Base-by-base conservation (phyloP, 495 filamentous ascomycete genomes). In the Talaromyces trachyspermus region DNA sequence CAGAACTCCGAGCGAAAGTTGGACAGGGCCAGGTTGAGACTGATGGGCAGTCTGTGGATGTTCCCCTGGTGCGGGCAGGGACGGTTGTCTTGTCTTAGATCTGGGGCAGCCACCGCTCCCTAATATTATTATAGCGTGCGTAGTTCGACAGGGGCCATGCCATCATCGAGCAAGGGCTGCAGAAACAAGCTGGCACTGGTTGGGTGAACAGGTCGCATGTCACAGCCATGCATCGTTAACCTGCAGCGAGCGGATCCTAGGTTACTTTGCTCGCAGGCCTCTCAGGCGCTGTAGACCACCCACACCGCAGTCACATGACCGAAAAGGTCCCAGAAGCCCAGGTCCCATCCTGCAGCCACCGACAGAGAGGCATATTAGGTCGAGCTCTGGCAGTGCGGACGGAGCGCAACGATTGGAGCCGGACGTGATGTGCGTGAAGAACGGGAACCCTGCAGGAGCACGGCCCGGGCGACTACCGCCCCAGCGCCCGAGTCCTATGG, bases 301-400 rank as follows among this genome's bases (percentile, higher is more conserved):
- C 48, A 49, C 48, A 49, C 48, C 12, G 23, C 24, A 15, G 40
- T 49, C 48, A 49, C 48, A 49, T 49, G 48, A 49, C 40, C 11
- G 48, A 42, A 49, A 49, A 26, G 19, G 48, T 35, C 36, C 48
- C 48, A 37, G 37, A 10, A 49, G 24, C 26, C 27, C 48, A 43
- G 48, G 48, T 19, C 15, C n/a, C 48, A 43, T 43, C 29, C 24
- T 49, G 48, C 48, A 36, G 38, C 38, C 45, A 41, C 37, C 20
- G 14, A 15, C 32, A n/a, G 33, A 22, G 33, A 36, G 39, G 20
- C 18, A 22, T n/a, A n/a, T n/a, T n/a, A n/a, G n/a, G 45, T 41
- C n/a, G 45, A 33, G 22, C n/a, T 11, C 12, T 26, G 22, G 32
- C 25, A 11, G 35, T 17, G 22, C 19, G 20, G 32, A 24, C 9